phyloP scores from a whole-genome alignment of 1,139 yeast species.

The Yamadazyma pseudoaaseri region DNA sequence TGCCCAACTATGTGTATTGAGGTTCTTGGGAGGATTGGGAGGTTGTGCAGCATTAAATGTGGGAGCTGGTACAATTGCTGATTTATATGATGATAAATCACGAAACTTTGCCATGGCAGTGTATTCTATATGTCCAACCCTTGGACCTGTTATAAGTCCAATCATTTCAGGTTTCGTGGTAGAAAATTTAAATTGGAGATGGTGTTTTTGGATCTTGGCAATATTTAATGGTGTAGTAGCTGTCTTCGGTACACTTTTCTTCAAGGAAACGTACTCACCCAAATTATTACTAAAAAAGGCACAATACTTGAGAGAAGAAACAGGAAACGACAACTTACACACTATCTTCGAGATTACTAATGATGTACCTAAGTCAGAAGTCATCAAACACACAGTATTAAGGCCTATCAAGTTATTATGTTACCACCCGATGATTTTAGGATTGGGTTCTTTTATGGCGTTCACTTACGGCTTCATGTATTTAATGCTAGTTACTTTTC shows the following conservation, averaged over 20 bases:
- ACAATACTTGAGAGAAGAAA: conserved; percentile 38
- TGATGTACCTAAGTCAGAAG: conserved; percentile 23
- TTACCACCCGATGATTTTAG: conserved; percentile 63
- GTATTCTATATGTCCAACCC: conserved; percentile 57
- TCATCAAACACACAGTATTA: conserved; percentile 36
- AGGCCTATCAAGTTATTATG: conserved; percentile 54
- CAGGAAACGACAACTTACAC: conserved; percentile 57
- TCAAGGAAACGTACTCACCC: conserved; percentile 62
- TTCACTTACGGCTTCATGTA: conserved; percentile 64
- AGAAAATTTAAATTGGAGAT: conserved; percentile 42
- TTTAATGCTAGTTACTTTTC: conserved; percentile 58
- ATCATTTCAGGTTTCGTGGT: conserved; percentile 30
- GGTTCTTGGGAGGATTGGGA: conserved; percentile 64
- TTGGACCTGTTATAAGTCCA: conserved; percentile 39
- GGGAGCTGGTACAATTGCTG: conserved; percentile 76
- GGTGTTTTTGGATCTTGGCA: conserved; percentile 61
- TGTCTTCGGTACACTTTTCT: conserved; percentile 38
- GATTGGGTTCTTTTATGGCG: conserved; percentile 62
- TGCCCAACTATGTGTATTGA: conserved; percentile 54
- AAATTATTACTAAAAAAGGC: conserved; percentile 50
- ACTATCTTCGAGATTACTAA: conserved; percentile 51
- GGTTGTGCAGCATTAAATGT: conserved; percentile 65
- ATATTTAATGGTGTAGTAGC: conserved; percentile 55
- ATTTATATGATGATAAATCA: conserved; percentile 50
- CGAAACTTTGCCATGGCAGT: conserved; percentile 59